Conservation (phyloP, 352 stramenopile species). For the Pythium myriotylum region DNA sequence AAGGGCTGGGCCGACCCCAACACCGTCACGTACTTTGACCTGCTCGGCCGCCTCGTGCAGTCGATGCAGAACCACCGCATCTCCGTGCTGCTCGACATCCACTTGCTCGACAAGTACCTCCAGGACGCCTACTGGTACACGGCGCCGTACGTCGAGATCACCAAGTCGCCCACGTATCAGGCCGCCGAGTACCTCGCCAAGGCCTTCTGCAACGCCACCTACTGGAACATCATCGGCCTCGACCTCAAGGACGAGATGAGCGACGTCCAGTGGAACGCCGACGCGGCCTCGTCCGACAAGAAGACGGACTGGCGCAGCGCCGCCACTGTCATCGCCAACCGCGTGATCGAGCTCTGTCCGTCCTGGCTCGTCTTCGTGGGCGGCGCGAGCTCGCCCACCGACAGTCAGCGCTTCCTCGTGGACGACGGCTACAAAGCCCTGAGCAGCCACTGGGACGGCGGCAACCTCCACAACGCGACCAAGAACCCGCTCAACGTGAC, state of each 20-base stretch:
- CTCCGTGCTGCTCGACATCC: conserved; percentile 63
- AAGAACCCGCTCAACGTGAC: conserved; percentile 43
- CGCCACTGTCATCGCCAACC: conserved; percentile 41
- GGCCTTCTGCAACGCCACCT: conserved; percentile 48
- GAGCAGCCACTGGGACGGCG: conserved; percentile 61
- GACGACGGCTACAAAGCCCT: conserved; percentile 40
- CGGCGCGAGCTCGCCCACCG: conserved; percentile 48
- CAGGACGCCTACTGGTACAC: conserved; percentile 75
- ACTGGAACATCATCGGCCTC: conserved; percentile 74
- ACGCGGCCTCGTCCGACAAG: conserved; percentile 24
- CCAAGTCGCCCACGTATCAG: conserved; percentile 46
- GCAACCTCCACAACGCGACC: conserved; percentile 65
- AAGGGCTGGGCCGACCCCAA: conserved; percentile 41
- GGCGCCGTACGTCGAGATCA: conserved; percentile 48
- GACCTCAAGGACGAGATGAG: conserved; percentile 62
- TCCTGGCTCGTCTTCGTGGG: conserved; percentile 70
- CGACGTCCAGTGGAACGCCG: conserved; percentile 43
- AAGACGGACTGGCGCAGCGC: conserved; percentile 50
- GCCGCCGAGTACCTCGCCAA: conserved; percentile 47
- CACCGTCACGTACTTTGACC: conserved; percentile 56
- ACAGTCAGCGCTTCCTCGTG: conserved; percentile 40
- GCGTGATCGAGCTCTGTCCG: conserved; percentile 49
- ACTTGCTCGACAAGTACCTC: conserved; percentile 50
- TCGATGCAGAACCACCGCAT: conserved; percentile 54
- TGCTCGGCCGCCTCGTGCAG: conserved; percentile 56